Conservation (phyloP, 148 eudicot species). For the Chenopodium album region DNA sequence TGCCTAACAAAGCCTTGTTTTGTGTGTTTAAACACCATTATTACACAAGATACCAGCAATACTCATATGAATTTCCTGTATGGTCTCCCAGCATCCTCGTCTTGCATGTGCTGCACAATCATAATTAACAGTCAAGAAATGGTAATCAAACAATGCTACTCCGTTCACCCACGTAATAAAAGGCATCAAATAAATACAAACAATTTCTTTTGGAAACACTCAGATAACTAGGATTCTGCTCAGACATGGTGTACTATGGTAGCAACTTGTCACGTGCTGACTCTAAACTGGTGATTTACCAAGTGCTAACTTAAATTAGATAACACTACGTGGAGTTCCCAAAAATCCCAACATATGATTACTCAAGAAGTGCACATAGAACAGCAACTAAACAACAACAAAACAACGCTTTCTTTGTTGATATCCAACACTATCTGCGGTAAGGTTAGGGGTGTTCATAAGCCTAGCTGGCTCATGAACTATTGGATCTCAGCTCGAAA, state of each 20-base stretch:
- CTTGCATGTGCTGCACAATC: constrained; percentile 75
- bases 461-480: too few relatives aligned
- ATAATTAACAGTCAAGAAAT: constrained; percentile 18
- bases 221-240: background rate
- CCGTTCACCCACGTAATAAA: background rate
- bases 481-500: too few relatives aligned
- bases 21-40: constrained; percentile 30
- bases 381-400: too few relatives aligned
- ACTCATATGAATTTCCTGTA: constrained; percentile 62
- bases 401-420: background rate
- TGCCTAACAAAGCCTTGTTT: constrained; percentile 21
- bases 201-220: background rate
- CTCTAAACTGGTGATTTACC: background rate
- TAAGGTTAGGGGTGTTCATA: background rate
- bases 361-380: background rate
- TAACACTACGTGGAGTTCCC: too few relatives aligned
- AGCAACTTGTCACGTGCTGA: background rate
- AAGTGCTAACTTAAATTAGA: background rate
- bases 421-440: background rate
- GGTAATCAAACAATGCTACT: background rate
- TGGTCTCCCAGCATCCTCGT: constrained; percentile 83
- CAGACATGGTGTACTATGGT: background rate
- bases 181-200: background rate
- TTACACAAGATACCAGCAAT: constrained; percentile 16
- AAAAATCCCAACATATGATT: too few relatives aligned